phyloP scores from a whole-genome alignment of 768 basidiomycete species.

The Butyriboletus loyo region DNA sequence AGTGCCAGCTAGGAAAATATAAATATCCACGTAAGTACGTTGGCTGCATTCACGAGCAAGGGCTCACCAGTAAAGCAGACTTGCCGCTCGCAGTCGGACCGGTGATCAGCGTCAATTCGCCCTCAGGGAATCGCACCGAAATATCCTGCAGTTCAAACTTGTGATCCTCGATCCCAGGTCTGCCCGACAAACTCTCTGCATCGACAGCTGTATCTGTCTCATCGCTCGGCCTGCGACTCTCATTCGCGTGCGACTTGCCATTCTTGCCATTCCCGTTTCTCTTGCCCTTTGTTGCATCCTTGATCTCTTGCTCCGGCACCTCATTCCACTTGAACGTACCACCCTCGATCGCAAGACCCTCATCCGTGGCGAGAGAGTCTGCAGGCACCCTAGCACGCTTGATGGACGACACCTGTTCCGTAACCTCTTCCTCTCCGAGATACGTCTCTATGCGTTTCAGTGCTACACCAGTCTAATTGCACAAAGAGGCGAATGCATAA shows the following conservation, averaged over 20 bases:
- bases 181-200: constrained; percentile 10
- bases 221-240: constrained; percentile 1
- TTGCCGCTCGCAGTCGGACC: constrained; percentile 51
- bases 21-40: not conserved
- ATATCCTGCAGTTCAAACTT: constrained; percentile 44
- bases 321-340: constrained; percentile 60
- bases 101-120: constrained; percentile 45
- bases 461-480: constrained; percentile 49
- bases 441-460: constrained; percentile 59
- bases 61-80: constrained; percentile 41
- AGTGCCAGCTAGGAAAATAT: constrained; percentile 27
- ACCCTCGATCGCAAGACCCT: constrained; percentile 46
- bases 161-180: constrained; percentile 23
- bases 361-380: constrained; percentile 22
- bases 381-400: constrained; percentile 36
- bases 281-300: constrained; percentile 23
- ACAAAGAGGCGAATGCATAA: not conserved
- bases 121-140: constrained; percentile 44
- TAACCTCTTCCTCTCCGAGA: constrained; percentile 61
- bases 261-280: constrained; percentile 8
- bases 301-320: constrained; percentile 33
- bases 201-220: constrained; percentile 15
- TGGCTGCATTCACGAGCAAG: not conserved
- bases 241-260: not conserved
- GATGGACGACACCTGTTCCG: constrained; percentile 55